Conservation (phyloP, 176 grass and related monocot species). For the Tillandsia leiboldiana region DNA sequence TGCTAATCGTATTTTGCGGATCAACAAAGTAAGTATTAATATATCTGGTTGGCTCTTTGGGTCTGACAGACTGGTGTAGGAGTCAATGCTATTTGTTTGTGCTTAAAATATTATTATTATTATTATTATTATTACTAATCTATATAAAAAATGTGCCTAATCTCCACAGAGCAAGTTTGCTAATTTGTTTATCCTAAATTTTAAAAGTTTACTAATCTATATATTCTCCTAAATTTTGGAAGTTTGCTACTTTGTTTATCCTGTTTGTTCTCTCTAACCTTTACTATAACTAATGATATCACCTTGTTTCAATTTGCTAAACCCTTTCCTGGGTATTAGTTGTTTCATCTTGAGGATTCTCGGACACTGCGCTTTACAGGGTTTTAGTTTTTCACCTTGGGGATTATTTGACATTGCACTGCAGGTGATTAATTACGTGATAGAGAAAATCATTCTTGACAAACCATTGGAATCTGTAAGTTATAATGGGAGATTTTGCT, state of each 20-base stretch:
- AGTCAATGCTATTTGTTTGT: too few species aligned
- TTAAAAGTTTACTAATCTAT: too few species aligned
- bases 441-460: constrained; percentile 77
- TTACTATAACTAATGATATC: background rate
- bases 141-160: too few species aligned
- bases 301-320: background rate
- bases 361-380: constrained; percentile 1
- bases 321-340: background rate
- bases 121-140: too few species aligned
- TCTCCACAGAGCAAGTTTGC: too few species aligned
- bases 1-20: constrained; percentile 84
- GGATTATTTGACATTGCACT: constrained; percentile 8
- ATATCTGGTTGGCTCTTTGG: background rate
- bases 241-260: too few species aligned
- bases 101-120: too few species aligned
- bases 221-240: too few species aligned
- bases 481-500: constrained; percentile 43
- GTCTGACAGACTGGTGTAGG: background rate
- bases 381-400: background rate
- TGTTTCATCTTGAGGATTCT: background rate
- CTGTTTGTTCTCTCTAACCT: too few species aligned
- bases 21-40: constrained; percentile 77
- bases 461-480: constrained; percentile 60
- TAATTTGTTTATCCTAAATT: too few species aligned
- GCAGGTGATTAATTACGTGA: constrained; percentile 87